Evolutionary conservation across 257 asterid genomes (phyloP), one percentile per base, ranked within the genome.

Genomic region (Solanum lignicaule): DNA sequence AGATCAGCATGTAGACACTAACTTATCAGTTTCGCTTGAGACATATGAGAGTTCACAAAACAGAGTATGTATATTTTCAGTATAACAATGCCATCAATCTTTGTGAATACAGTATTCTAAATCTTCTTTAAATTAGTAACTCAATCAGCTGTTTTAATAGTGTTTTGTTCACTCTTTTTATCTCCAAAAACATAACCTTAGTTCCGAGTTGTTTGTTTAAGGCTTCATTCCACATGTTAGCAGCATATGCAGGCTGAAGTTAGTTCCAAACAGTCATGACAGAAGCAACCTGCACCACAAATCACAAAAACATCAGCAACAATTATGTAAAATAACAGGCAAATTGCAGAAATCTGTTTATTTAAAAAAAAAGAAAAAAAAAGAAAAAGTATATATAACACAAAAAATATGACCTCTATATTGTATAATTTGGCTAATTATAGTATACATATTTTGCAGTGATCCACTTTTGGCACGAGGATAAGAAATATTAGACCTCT

Each of bases 221-320:
- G 88, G 99, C 98, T 94, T 95, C 99, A 89, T 86, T 95, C 99
- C 98, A 96, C 96, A 96, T 60, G 91, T 90, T 95, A 88, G 95
- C 93, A 87, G 98, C 98, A 92, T 95, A 95, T 83, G 91, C 95
- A 86, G 99, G 99, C 88, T 93, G 90, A 90, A 96, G 35, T 86
- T 95, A 96, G 86, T 92, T 94, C 96, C 97, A 96, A 86, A 96
- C 89, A 87, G 99, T 95, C 98, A 96, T 95, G 86, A 92, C 95
- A 86, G 98, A 96, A 83, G 98, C 98, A 89, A 95, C 96, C 99
- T 96, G 94, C 74, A 89, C 32, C 72, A 87, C 55, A 43, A 33
- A 71, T 74, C 89, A 91, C 73, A 72, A 74, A 68, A 87, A 27
- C 39, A 29, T 82, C 85, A 76, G n/a, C 20, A 84, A 87, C 38